Conservation (phyloP, 805 yeast genomes). For the Candida anglica region DNA sequence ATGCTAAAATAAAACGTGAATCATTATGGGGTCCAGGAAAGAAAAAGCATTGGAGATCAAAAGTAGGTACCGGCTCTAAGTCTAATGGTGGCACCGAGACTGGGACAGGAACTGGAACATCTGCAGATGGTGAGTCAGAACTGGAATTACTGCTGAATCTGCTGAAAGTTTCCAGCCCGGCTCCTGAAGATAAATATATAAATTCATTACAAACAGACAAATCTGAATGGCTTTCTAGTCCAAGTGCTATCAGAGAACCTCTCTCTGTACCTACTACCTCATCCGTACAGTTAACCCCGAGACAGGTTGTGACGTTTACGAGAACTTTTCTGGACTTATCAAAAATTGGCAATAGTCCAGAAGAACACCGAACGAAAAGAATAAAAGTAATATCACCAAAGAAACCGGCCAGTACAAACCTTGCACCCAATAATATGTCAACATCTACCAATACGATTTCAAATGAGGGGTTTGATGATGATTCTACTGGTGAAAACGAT, state of each 20-base stretch:
- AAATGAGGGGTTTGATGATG: constrained; percentile 10
- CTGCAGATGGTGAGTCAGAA: constrained; percentile 12
- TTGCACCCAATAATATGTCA: constrained; percentile 15
- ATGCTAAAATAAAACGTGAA: constrained; percentile 52
- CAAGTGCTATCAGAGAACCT: constrained; percentile 16
- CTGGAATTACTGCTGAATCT: constrained; percentile 5
- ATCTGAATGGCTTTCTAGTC: constrained; percentile 8
- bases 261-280: constrained; percentile 2
- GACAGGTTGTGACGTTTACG: no score
- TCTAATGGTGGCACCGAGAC: neutral
- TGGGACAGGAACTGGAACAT: constrained; percentile 3
- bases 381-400: constrained; percentile 33
- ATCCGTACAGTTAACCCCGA: neutral
- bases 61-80: neutral
- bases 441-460: constrained; percentile 1
- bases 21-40: constrained; percentile 46
- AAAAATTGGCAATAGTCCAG: neutral
- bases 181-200: constrained; percentile 10
- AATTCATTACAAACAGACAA: constrained; percentile 11
- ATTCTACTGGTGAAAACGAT: constrained; percentile 49
- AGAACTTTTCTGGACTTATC: no score
- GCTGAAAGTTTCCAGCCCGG: constrained; percentile 3
- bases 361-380: constrained; percentile 8
- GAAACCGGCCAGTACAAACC: constrained; percentile 20
- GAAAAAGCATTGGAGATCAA: constrained; percentile 12